A percentile compares a stretch with the other conserved stretches of the same genome.
Evolutionary conservation across 305 asterid species (phyloP).

Genomic region (Solanum hybrid): DNA sequence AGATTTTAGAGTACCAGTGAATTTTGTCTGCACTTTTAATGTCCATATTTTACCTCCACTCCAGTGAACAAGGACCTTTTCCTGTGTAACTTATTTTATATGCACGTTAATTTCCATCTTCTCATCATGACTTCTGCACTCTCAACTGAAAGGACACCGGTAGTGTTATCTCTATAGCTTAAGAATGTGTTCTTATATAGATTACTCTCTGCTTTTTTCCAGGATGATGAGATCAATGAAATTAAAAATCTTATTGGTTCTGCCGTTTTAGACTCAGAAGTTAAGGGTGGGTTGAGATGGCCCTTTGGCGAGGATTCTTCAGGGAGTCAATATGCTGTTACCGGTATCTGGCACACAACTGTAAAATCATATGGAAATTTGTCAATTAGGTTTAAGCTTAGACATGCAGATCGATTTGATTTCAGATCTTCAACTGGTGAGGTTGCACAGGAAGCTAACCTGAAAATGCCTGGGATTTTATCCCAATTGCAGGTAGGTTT

Average conservation of each 20-base stretch:
- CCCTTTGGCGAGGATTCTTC: conserved; percentile 31
- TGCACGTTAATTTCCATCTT: background rate
- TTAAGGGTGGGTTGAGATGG: conserved; percentile 52
- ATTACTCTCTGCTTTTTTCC: conserved; percentile 8
- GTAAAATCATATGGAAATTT: conserved; percentile 21
- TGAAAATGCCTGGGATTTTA: conserved; percentile 28
- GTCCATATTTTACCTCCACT: background rate
- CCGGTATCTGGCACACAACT: conserved; percentile 34
- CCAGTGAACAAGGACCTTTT: background rate
- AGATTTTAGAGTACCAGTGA: background rate
- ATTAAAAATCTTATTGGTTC: conserved; percentile 27
- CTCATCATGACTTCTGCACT: background rate
- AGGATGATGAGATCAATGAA: conserved; percentile 39
- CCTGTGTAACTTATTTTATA: background rate
- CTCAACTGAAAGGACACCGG: background rate
- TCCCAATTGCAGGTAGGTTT: conserved; percentile 29
- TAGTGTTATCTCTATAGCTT: background rate
- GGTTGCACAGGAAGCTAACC: conserved; percentile 29
- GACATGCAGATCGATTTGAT: conserved; percentile 38
- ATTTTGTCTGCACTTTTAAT: background rate
- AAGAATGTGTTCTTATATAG: background rate
- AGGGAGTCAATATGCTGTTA: conserved; percentile 32
- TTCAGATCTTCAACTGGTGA: conserved; percentile 33
- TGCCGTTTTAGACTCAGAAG: conserved; percentile 32
- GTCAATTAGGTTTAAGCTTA: conserved; percentile 30